phyloP scores from a whole-genome alignment of 768 basidiomycete genomes.

The Dentipellis fragilis region DNA sequence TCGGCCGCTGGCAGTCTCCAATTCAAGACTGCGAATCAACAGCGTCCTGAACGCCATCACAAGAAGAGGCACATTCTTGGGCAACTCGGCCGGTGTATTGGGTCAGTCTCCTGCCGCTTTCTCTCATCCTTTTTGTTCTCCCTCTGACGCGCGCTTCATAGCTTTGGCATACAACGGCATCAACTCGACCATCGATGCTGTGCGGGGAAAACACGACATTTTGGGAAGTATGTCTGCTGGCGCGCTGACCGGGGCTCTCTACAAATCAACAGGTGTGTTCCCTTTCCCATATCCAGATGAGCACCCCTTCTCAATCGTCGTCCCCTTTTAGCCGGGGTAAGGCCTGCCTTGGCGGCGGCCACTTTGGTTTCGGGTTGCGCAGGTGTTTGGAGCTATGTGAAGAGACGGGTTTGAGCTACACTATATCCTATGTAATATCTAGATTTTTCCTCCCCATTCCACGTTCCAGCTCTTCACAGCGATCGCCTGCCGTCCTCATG shows the following conservation, averaged over 20 bases:
- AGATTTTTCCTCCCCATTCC: conserved; percentile 14
- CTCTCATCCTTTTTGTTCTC: conserved; percentile 28
- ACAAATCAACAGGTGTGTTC: conserved; percentile 82
- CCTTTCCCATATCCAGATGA: conserved; percentile 22
- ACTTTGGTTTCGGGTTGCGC: conserved; percentile 84
- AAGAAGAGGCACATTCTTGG: conserved; percentile 92
- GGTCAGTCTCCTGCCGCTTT: conserved; percentile 50
- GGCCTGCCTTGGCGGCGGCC: conserved; percentile 82
- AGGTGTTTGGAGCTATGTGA: conserved; percentile 91
- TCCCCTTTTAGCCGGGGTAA: conserved; percentile 70
- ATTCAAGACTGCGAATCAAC: conserved; percentile 86
- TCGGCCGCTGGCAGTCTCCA: conserved; percentile 79
- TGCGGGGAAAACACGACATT: conserved; percentile 86
- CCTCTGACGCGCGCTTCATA: conserved; percentile 32
- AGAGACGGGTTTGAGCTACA: conserved; percentile 70
- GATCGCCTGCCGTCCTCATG: conserved; percentile 4
- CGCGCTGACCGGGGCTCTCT: conserved; percentile 80
- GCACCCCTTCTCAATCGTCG: conserved; percentile 17
- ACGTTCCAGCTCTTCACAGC: conserved; percentile 11
- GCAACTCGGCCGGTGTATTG: conserved; percentile 95
- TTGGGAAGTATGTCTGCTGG: conserved; percentile 90
- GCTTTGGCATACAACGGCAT: conserved; percentile 94
- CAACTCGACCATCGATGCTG: conserved; percentile 86
- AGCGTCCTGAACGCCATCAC: conserved; percentile 95
- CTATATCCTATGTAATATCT: conserved; percentile 34